A percentile compares a stretch with the other conserved stretches of the same genome.
phyloP scores from a whole-genome alignment of 1,284 basidiomycete genomes.

The Serendipita sp. region DNA sequence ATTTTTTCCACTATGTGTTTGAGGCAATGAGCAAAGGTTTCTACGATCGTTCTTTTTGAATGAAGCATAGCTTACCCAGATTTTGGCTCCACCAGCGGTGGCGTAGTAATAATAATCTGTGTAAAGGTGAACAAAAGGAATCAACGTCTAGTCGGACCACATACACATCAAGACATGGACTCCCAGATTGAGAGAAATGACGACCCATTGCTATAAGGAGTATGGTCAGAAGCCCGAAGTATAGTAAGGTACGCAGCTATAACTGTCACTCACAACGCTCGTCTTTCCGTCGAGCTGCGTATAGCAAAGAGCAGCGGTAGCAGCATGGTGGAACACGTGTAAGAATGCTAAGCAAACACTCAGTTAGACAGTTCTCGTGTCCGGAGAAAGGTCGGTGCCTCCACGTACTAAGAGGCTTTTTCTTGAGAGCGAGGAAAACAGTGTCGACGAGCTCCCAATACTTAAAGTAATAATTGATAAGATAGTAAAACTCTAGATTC shows the following conservation, averaged over 20 bases:
- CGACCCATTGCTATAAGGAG: slow-evolving; percentile 33
- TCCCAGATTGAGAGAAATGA: slow-evolving; percentile 39
- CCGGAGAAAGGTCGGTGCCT: not conserved
- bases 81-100: slow-evolving; percentile 35
- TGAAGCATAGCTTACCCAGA: slow-evolving; percentile 25
- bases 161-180: slow-evolving; percentile 44
- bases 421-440: slow-evolving; percentile 47
- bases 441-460: slow-evolving; percentile 44
- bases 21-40: not conserved
- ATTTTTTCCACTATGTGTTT: slow-evolving; percentile 30
- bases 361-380: not conserved
- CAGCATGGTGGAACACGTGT: slow-evolving; percentile 52
- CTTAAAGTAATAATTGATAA: slow-evolving; percentile 48
- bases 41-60: not conserved
- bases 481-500: slow-evolving; percentile 35
- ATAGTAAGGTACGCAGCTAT: slow-evolving; percentile 23
- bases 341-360: slow-evolving; percentile 27
- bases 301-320: slow-evolving; percentile 44
- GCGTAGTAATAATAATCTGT: slow-evolving; percentile 39
- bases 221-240: slow-evolving; percentile 30
- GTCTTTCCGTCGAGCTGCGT: slow-evolving; percentile 43
- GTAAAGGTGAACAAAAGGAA: not conserved
- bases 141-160: slow-evolving; percentile 10
- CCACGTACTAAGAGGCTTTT: slow-evolving; percentile 33
- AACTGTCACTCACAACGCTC: slow-evolving; percentile 22